Percentiles rank a stretch among this genome's conserved stretches.
Conservation (phyloP, 257 asterid species). For the Mentha longifolia region DNA sequence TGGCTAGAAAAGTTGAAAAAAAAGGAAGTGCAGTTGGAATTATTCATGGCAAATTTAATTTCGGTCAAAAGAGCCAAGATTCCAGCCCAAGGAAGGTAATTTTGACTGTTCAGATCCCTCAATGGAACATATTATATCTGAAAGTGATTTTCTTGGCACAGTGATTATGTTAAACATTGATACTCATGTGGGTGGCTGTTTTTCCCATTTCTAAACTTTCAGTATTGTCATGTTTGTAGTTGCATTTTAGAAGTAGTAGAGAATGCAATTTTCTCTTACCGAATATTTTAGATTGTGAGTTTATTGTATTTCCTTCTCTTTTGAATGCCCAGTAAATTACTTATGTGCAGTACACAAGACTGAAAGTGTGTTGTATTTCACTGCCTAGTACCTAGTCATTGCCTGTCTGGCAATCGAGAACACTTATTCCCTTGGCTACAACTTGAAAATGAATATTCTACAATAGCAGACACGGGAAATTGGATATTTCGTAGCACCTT, state of each 20-base stretch:
- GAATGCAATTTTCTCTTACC: conserved; percentile 5
- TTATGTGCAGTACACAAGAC: conserved; percentile 9
- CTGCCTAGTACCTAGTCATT: conserved; percentile 12
- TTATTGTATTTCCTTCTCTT: conserved; percentile 26
- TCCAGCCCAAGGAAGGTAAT: conserved; percentile 67
- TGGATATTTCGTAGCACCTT: conserved; percentile 10
- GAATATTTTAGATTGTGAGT: conserved; percentile 1
- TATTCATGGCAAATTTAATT: conserved; percentile 52
- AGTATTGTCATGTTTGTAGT: conserved; percentile 6
- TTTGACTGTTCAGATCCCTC: conserved; percentile 23
- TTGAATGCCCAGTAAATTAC: conserved; percentile 5
- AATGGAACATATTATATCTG: not conserved
- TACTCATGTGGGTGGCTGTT: not conserved
- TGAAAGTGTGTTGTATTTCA: conserved; percentile 9
- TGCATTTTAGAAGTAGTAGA: not conserved
- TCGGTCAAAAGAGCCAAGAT: conserved; percentile 64
- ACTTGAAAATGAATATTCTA: conserved; percentile 5
- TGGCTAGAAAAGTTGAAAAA: conserved; percentile 51
- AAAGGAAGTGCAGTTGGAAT: conserved; percentile 54
- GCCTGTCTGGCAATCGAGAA: conserved; percentile 1
- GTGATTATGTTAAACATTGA: not conserved
- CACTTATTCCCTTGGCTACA: not conserved
- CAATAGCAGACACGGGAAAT: not conserved
- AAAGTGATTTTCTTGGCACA: not conserved
- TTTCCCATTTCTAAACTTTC: conserved; percentile 4